These are phyloP conservation scores for Xylaria sp. DNA, from an alignment of 2,329 filamentous ascomycete species.

Conservation along the genomic window DNA sequence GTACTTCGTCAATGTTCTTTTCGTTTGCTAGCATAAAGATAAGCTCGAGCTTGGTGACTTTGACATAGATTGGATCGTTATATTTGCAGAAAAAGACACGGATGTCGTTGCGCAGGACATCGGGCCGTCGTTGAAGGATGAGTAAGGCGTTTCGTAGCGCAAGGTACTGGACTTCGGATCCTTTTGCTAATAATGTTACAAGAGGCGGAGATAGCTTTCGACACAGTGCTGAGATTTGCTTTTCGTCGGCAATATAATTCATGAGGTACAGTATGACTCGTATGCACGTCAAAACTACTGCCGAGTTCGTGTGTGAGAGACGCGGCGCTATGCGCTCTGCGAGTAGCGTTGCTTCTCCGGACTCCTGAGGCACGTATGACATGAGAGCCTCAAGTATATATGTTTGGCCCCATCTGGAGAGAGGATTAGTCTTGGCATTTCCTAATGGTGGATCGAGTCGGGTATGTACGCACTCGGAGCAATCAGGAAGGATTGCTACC, in stretches of 20 bases:
- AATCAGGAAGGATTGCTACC: conserved; percentile 94
- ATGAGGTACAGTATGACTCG: conserved; percentile 96
- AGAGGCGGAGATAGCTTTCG: conserved; percentile 94
- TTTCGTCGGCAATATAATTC: conserved; percentile 97
- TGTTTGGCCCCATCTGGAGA: conserved; percentile 90
- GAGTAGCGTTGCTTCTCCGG: conserved; percentile 84
- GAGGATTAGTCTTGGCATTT: conserved; percentile 20
- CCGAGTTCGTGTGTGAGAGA: conserved; percentile 94
- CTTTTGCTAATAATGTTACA: conserved; percentile 94
- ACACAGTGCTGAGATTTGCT: conserved; percentile 85
- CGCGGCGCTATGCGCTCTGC: conserved; percentile 96
- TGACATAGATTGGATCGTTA: conserved; percentile 99
- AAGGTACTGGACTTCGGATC: conserved; percentile 97
- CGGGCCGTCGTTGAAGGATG: conserved; percentile 90
- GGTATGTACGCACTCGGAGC: conserved; percentile 80
- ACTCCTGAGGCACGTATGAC: conserved; percentile 95
- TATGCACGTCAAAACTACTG: conserved; percentile 95
- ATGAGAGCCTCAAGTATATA: conserved; percentile 98
- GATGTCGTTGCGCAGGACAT: conserved; percentile 95
- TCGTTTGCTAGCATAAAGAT: conserved; percentile 99
- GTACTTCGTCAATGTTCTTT: conserved; percentile 92
- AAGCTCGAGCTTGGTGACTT: conserved; percentile 97
- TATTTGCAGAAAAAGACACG: conserved; percentile 99
- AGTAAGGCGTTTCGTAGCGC: conserved; percentile 92
- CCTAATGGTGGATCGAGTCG: background rate